phyloP scores from a whole-genome alignment of 2,329 filamentous ascomycete genomes.

The Ophiostoma montium region DNA sequence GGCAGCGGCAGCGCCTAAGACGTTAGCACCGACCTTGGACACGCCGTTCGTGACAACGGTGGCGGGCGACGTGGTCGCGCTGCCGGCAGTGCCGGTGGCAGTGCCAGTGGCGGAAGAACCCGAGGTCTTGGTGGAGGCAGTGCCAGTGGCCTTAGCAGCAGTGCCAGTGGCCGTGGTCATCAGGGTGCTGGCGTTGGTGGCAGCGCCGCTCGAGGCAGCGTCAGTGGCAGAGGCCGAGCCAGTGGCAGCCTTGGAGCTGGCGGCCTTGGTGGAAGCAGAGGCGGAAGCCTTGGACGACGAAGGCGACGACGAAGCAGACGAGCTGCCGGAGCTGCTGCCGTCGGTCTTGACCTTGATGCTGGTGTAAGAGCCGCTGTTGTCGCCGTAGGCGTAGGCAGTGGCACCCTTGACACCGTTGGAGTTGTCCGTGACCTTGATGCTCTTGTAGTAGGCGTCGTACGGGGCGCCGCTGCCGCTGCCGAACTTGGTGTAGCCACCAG shows the following conservation, averaged over 20 bases:
- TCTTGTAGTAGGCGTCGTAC: conserved; percentile 43
- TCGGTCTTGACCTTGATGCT: conserved; percentile 37
- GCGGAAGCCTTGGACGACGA: conserved; percentile 14
- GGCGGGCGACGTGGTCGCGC: conserved; percentile 17
- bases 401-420: conserved; percentile 33
- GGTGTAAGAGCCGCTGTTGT: conserved; percentile 33
- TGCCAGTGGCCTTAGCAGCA: neutral
- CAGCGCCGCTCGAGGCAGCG: conserved; percentile 4
- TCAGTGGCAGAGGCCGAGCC: conserved; percentile 9
- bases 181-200: conserved; percentile 13
- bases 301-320: conserved; percentile 5
- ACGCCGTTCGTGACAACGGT: conserved; percentile 20
- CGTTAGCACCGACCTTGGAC: conserved; percentile 12
- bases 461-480: conserved; percentile 31
- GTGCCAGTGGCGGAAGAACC: neutral
- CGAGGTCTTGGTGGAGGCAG: conserved; percentile 8
- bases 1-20: conserved; percentile 15
- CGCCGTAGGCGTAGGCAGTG: conserved; percentile 38
- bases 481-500: conserved; percentile 44
- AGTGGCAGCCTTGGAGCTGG: conserved; percentile 8
- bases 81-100: conserved; percentile 9
- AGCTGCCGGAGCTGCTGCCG: neutral
- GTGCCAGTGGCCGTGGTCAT: conserved; percentile 16
- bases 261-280: conserved; percentile 19
- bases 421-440: conserved; percentile 39